Conservation (phyloP, 129 eudicot species). For the Scalesia atractyloides region DNA sequence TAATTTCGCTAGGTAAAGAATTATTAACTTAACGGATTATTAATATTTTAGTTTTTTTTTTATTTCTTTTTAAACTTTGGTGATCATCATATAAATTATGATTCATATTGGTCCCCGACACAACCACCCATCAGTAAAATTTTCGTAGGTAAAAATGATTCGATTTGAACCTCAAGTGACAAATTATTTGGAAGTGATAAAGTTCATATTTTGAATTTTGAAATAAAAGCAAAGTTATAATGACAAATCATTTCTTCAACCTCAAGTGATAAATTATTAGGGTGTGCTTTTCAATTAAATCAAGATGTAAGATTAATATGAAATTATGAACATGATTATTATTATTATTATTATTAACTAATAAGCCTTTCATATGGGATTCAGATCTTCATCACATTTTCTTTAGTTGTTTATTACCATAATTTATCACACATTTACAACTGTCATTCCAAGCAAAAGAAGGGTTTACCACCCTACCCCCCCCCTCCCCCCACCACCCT, state of each 20-base stretch:
- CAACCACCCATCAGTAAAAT: no score
- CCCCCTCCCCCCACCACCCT: constrained; percentile 33
- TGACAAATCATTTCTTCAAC: not conserved
- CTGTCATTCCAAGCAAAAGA: constrained; percentile 41
- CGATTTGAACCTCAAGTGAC: no score
- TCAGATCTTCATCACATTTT: not conserved
- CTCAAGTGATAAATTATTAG: constrained; percentile 1
- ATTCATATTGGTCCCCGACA: no score
- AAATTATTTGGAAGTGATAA: no score
- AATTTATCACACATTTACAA: constrained; percentile 30
- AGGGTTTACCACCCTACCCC: constrained; percentile 23
- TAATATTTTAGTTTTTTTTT: no score
- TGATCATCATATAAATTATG: no score
- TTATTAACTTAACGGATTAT: no score
- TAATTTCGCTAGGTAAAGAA: no score
- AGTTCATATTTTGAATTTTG: not conserved
- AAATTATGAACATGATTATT: not conserved
- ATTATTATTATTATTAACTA: not conserved
- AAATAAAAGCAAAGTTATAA: not conserved
- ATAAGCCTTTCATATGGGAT: not conserved
- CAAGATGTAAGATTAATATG: not conserved
- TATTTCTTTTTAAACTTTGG: no score
- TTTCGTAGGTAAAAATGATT: no score
- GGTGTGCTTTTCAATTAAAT: not conserved
- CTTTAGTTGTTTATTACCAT: constrained; percentile 22